phyloP scores from a whole-genome alignment of 2,329 filamentous ascomycete genomes.

The Aspergillus neotritici region DNA sequence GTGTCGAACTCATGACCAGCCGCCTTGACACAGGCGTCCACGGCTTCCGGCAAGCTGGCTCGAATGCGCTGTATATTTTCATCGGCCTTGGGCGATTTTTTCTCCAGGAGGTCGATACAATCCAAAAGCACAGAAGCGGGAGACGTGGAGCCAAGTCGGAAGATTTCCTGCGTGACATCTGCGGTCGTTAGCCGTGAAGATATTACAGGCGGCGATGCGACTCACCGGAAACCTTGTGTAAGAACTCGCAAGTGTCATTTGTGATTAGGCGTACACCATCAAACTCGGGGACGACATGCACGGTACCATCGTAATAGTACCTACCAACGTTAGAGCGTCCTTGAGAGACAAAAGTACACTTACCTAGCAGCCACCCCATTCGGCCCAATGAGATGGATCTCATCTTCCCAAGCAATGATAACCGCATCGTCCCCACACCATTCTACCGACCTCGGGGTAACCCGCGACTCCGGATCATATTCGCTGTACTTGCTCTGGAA shows the following conservation, averaged over 20 bases:
- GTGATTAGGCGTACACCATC: conserved; percentile 89
- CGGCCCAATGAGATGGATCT: conserved; percentile 87
- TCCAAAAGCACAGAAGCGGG: conserved; percentile 90
- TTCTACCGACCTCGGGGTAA: conserved; percentile 77
- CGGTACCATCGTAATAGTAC: conserved; percentile 84
- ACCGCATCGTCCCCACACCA: conserved; percentile 97
- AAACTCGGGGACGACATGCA: conserved; percentile 80
- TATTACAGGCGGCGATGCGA: neutral
- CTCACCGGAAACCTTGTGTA: conserved; percentile 78
- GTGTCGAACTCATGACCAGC: conserved; percentile 86
- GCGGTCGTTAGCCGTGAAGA: conserved; percentile 4
- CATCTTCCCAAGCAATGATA: conserved; percentile 93
- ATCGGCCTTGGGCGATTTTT: conserved; percentile 92
- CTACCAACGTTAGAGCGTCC: conserved; percentile 37
- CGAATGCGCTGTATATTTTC: conserved; percentile 95
- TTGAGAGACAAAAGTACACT: conserved; percentile 5
- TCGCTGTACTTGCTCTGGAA: conserved; percentile 90
- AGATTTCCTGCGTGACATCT: conserved; percentile 80
- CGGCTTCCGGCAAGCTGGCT: conserved; percentile 79
- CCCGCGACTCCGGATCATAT: conserved; percentile 81
- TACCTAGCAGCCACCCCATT: conserved; percentile 65
- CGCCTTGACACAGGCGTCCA: conserved; percentile 88
- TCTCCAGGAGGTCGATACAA: conserved; percentile 82
- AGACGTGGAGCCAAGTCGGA: conserved; percentile 79
- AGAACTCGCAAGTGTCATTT: conserved; percentile 91